Base-by-base conservation (phyloP, 2,329 filamentous ascomycete genomes). In the Stagonosporopsis tanaceti region DNA sequence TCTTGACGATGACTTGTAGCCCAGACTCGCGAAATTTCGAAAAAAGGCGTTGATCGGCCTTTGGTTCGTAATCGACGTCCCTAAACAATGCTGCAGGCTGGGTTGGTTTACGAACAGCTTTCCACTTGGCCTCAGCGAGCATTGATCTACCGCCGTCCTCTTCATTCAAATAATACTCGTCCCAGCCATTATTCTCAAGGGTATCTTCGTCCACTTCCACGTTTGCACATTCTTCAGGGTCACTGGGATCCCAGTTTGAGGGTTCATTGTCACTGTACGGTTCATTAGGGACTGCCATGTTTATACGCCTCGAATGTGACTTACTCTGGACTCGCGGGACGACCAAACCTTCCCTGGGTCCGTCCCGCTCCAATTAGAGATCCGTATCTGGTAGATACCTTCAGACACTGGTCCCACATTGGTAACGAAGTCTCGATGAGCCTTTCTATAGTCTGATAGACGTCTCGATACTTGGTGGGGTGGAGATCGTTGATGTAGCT, bases 1-100 rank as follows among this genome's bases (percentile, higher is more conserved):
- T 75, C 65, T 89, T 88, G 32, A 88, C 81, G 46, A 89, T 85
- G 35, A 89, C 73, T 63, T 90, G 87, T 3, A 89, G 12, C 7
- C 47, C 47, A 32, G 37, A 17, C 1, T 41, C 20, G 28, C 17
- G 37, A 5, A 50, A 50, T 8, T 17, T 50, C 0, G 40, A 17
- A 30, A 32, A 32, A 2, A 50, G 37, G 2, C 27, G 25, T 15
- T 41, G 11, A 12, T 37, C 27, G 2, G n/a, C 2, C 4, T 20
- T n/a, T 1, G 17, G 25, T 14, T 40, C 37, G 17, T 50, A 50
- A 7, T 34, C 5, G 4, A 32, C 20, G 5, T 34, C 37, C n/a
- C 34, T 9, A 9, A 34, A 40, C 4, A 20, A 22, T 4, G 47
- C 35, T 11, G 12, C 17, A 3, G 47, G 47, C 5, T 32, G 37